Conservation (phyloP, 2,329 filamentous ascomycete genomes). For the Ophiostoma triangulosporum region DNA sequence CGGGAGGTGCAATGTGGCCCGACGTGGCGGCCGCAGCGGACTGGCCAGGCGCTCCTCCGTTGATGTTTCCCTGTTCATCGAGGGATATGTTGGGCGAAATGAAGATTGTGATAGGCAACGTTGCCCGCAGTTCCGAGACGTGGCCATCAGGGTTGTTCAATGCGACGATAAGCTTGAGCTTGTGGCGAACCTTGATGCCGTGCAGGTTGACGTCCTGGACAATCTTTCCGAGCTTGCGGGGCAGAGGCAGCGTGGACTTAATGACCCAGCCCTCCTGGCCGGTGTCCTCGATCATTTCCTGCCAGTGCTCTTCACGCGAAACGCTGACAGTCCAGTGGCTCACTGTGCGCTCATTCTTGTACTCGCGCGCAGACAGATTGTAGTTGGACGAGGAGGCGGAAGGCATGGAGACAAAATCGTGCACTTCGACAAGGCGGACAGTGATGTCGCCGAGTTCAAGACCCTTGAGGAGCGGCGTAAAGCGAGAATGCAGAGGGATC, state of each 20-base stretch:
- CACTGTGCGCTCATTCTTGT: conserved; percentile 52
- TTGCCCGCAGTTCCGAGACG: conserved; percentile 82
- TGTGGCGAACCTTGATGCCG: conserved; percentile 85
- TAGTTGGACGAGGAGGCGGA: conserved; percentile 37
- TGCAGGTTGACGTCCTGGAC: conserved; percentile 81
- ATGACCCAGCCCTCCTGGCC: conserved; percentile 52
- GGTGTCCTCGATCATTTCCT: conserved; percentile 53
- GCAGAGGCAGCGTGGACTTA: conserved; percentile 53
- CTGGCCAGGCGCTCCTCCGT: conserved; percentile 38
- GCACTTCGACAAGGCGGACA: conserved; percentile 65
- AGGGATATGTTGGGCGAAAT: conserved; percentile 89
- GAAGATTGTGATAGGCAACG: conserved; percentile 81
- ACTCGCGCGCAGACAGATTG: conserved; percentile 36
- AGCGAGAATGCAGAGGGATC: conserved; percentile 70
- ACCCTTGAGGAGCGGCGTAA: conserved; percentile 81
- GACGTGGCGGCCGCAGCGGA: conserved; percentile 33
- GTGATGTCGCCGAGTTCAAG: conserved; percentile 73
- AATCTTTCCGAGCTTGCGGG: conserved; percentile 69
- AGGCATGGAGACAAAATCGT: conserved; percentile 33
- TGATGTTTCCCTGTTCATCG: conserved; percentile 71
- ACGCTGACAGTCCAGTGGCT: conserved; percentile 43
- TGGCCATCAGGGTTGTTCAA: conserved; percentile 93
- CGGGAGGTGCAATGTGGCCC: conserved; percentile 65
- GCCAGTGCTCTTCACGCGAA: conserved; percentile 48
- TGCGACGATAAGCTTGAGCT: conserved; percentile 80